Conservation (phyloP, 805 yeast species). For the Cyberlindnera petersonii region DNA sequence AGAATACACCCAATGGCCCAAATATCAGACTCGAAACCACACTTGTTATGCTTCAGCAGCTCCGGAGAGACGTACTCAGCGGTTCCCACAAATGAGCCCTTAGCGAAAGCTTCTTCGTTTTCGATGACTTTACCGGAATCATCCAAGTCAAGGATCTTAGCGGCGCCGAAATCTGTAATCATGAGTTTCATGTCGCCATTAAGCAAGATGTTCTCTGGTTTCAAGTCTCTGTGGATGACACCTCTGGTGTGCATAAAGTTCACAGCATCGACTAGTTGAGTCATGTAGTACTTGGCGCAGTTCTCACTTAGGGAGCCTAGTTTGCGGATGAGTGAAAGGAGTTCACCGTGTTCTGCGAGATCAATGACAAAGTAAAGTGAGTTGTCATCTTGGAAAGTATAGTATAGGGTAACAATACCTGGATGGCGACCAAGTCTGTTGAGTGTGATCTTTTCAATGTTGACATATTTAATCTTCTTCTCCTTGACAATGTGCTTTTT, state of each 20-base stretch:
- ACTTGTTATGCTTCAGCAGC: constrained; percentile 69
- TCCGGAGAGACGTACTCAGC: constrained; percentile 97
- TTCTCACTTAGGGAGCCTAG: constrained; percentile 73
- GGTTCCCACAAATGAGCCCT: constrained; percentile 88
- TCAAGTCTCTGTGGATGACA: constrained; percentile 88
- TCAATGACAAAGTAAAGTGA: constrained; percentile 89
- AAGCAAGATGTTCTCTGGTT: constrained; percentile 88
- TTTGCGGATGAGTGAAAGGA: constrained; percentile 71
- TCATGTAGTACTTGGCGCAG: constrained; percentile 75
- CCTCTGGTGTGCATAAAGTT: constrained; percentile 86
- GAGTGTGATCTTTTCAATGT: constrained; percentile 87
- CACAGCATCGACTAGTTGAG: constrained; percentile 87
- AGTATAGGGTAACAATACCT: constrained; percentile 86
- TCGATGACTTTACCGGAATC: constrained; percentile 20
- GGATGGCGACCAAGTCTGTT: constrained; percentile 90
- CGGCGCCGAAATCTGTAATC: constrained; percentile 98
- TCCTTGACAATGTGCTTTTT: constrained; percentile 92
- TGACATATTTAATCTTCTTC: constrained; percentile 91
- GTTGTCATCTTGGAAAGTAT: constrained; percentile 90
- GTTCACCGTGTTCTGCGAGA: constrained; percentile 93
- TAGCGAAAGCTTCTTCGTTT: constrained; percentile 28
- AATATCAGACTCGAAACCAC: constrained; percentile 88
- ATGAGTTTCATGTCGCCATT: constrained; percentile 83
- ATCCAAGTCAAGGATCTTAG: constrained; percentile 55
- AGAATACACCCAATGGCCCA: constrained; percentile 98